Evolutionary conservation across 2,329 filamentous ascomycete species (phyloP), one percentile per base, ranked within the genome.

Genomic region (Pseudocercospora ulei): DNA sequence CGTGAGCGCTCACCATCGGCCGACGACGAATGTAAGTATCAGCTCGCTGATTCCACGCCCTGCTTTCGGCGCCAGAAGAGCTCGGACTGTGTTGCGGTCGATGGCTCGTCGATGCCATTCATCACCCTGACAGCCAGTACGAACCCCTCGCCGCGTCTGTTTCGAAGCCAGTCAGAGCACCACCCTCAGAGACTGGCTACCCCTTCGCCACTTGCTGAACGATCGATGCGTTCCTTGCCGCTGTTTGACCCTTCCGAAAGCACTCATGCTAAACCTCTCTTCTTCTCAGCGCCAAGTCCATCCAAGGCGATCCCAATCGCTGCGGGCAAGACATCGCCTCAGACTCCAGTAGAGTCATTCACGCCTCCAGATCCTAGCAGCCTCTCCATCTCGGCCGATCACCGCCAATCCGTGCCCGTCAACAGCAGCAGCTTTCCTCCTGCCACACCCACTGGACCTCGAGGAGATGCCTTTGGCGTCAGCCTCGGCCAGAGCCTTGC

Each of bases 301-400:
- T 33, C 30, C 1, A 30, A 41, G 36, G 39, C 23, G 1, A 44
- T 44, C 19, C 37, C 38, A 16, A 39, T 46, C 30, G 28, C 5
- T 19, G 44, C 30, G 19, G 50, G 50, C 16, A 52, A 53, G 43
- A 44, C 41, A 16, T 56, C 55, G 35, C 57, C 58, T 3, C 81
- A 75, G 42, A 95, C 88, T 0, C 88, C 88, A 0, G 75, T 76
- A 33, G 85, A 90, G 44, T 72, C 70, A 38, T 72, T 83, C 54
- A 70, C 78, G 16, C 80, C 82, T 16, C 78, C 80, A 4, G 87
- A 95, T 57, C 79, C 85, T 1, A 92, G 82, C 61, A 76, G 76
- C 24, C 66, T 94, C 11, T 87, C 85, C 1, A 88, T 94, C 43
- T 90, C 84, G 3, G 79, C 75, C 40, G 67, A 69, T 11, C 64